These are phyloP conservation scores for Globisporangium acanthophoron DNA, from an alignment of 352 stramenopile species.

Conservation along the genomic window DNA sequence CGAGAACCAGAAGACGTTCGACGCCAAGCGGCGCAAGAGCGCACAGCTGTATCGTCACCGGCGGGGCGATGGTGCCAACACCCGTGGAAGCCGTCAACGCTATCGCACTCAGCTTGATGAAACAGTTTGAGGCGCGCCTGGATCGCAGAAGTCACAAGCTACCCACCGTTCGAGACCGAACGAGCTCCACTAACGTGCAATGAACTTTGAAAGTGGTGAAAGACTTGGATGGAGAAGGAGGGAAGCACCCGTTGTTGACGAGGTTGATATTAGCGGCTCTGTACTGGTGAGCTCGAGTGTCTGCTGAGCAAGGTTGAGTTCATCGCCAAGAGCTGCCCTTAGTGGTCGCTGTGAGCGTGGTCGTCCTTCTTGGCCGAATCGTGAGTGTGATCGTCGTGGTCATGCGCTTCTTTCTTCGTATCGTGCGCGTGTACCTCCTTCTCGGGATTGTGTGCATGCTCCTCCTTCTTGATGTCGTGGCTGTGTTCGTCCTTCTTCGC, in stretches of 20 bases:
- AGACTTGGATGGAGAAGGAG: not conserved
- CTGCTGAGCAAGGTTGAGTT: not conserved
- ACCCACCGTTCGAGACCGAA: not conserved
- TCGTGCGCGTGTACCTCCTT: not conserved
- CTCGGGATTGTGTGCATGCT: not conserved
- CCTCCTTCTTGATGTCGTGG: not conserved
- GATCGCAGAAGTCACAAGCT: too few species aligned
- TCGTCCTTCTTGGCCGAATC: too few species aligned
- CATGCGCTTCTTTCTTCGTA: too few species aligned
- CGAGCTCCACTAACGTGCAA: not conserved
- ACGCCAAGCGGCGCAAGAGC: slow-evolving; percentile 34
- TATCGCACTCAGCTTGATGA: too few species aligned
- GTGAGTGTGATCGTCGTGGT: too few species aligned
- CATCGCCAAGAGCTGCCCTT: not conserved
- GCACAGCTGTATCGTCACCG: not conserved
- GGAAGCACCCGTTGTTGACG: not conserved
- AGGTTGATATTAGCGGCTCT: not conserved
- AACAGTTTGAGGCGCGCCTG: too few species aligned
- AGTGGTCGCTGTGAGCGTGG: not conserved
- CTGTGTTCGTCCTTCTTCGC: slow-evolving; percentile 1
- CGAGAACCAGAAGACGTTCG: slow-evolving; percentile 52
- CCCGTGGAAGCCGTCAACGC: too few species aligned
- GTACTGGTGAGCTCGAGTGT: not conserved
- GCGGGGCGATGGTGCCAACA: too few species aligned
- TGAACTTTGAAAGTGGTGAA: not conserved